Evolutionary conservation across 2,329 filamentous ascomycete species (phyloP).

Genomic region (Plectosphaerella plurivora): DNA sequence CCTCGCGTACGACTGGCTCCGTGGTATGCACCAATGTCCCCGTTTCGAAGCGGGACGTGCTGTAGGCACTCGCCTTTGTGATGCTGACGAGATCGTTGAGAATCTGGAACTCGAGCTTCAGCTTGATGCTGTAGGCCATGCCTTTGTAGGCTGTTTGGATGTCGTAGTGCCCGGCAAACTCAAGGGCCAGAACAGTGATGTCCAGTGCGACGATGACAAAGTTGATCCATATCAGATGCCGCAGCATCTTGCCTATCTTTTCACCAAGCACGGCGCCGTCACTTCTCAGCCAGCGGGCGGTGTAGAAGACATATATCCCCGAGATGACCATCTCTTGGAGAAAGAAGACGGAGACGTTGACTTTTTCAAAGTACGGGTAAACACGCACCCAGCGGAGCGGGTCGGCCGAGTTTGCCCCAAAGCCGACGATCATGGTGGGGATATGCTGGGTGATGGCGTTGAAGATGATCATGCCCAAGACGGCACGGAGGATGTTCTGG

Average conservation of each 20-base stretch:
- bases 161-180: constrained; percentile 23
- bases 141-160: constrained; percentile 25
- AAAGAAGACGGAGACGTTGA: constrained; percentile 52
- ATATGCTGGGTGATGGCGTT: constrained; percentile 48
- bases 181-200: constrained; percentile 18
- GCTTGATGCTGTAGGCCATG: constrained; percentile 25
- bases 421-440: constrained; percentile 49
- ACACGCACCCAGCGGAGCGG: constrained; percentile 28
- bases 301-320: constrained; percentile 47
- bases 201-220: no score
- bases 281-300: constrained; percentile 12
- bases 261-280: neutral
- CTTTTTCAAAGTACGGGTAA: constrained; percentile 45
- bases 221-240: no score
- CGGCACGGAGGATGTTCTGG: constrained; percentile 35
- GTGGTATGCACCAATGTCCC: no score
- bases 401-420: constrained; percentile 28
- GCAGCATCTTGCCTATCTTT: neutral
- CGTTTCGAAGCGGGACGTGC: neutral
- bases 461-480: constrained; percentile 52
- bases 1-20: no score
- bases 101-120: constrained; percentile 30
- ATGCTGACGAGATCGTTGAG: constrained; percentile 21
- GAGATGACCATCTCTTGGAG: constrained; percentile 50
- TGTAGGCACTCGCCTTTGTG: constrained; percentile 9